Evolutionary conservation across 192 early-diverging fungal species (phyloP).

Genomic region (Linnemannia exigua): DNA sequence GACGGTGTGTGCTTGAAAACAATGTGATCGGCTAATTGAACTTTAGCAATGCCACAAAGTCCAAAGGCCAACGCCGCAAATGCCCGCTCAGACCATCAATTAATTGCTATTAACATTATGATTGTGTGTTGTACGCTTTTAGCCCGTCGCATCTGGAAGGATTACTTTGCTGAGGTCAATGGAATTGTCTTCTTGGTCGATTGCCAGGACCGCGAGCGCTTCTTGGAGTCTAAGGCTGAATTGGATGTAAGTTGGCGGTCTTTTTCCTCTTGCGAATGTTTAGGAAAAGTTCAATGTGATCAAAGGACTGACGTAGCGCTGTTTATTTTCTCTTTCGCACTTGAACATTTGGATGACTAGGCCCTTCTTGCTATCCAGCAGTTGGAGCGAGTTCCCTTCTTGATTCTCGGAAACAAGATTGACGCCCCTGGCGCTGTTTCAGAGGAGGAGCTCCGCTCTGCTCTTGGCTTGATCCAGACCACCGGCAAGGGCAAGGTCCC

Average conservation of each 20-base stretch:
- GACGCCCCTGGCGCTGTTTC: constrained; percentile 92
- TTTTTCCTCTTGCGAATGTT: not conserved
- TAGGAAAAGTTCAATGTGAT: not conserved
- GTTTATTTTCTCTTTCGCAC: not conserved
- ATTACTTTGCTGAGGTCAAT: constrained; percentile 98
- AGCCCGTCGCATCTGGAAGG: constrained; percentile 97
- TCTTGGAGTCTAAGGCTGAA: constrained; percentile 92
- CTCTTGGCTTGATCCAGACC: constrained; percentile 94
- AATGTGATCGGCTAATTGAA: no score
- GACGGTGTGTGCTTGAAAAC: not conserved
- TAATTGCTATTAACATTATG: not conserved
- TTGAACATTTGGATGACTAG: constrained; percentile 40
- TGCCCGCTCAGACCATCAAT: not conserved
- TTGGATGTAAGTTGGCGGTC: constrained; percentile 77
- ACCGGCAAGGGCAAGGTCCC: constrained; percentile 97
- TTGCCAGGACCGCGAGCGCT: constrained; percentile 84
- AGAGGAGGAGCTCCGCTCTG: constrained; percentile 88
- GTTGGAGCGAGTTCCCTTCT: constrained; percentile 90
- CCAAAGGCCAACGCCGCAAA: no score
- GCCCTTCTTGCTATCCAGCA: constrained; percentile 59
- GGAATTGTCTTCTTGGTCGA: constrained; percentile 99
- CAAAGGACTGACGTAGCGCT: not conserved
- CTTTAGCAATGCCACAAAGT: no score
- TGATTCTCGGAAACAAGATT: constrained; percentile 98
- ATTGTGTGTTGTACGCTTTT: not conserved